These are phyloP conservation scores for Lepidium aucheri DNA, from an alignment of 345 rosid species.

Conservation along the genomic window DNA sequence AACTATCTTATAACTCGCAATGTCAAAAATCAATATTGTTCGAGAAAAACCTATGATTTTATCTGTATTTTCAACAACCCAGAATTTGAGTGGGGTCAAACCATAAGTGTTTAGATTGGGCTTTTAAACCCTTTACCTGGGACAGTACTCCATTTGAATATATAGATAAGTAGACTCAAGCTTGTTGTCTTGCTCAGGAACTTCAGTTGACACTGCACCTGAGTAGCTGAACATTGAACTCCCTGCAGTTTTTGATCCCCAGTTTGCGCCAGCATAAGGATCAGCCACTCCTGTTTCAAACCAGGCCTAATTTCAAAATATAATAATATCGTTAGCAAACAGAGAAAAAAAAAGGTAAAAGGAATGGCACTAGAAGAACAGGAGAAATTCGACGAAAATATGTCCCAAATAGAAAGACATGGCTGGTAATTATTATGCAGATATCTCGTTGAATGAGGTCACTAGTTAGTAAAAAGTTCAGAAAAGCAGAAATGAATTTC, in stretches of 20 bases:
- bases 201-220: slow-evolving; percentile 49
- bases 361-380: not conserved
- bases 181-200: slow-evolving; percentile 51
- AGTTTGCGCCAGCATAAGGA: slow-evolving; percentile 47
- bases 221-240: slow-evolving; percentile 54
- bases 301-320: slow-evolving; percentile 56
- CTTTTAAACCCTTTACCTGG: slow-evolving; percentile 47
- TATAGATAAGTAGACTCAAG: slow-evolving; percentile 77
- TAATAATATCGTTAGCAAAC: not conserved
- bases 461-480: slow-evolving; percentile 11
- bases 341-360: not conserved
- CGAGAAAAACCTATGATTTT: not conserved
- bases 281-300: slow-evolving; percentile 78
- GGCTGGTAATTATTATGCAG: not conserved
- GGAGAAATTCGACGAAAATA: not conserved
- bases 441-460: not conserved
- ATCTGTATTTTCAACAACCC: not conserved
- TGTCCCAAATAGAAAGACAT: not conserved
- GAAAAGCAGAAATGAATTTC: not conserved
- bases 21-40: not conserved
- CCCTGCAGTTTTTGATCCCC: slow-evolving; percentile 74
- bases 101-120: not conserved
- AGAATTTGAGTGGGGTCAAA: not conserved
- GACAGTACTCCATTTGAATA: slow-evolving; percentile 97
- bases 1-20: not conserved